Evolutionary conservation across 2,329 filamentous ascomycete genomes (phyloP), one percentile per base, ranked within the genome.

Genomic region (Neopestalotiopsis sp.): DNA sequence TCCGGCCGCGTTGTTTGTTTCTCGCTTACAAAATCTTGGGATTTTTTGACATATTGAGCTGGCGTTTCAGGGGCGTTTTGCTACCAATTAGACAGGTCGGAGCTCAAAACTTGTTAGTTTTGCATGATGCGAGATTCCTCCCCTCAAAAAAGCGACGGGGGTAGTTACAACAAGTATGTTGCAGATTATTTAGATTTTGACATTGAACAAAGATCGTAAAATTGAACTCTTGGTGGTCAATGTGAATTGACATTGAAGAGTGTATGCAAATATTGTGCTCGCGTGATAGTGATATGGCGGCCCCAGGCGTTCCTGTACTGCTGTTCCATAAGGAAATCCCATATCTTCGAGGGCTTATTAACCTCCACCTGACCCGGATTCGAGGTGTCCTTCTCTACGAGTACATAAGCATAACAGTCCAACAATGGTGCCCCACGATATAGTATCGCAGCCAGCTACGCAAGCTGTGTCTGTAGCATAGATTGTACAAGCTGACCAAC

Each of bases 401-500:
- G 34, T 10, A 38, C 34, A 38, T 38, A 38, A 10, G 24, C 24
- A 28, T 28, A 9, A 53, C 45, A 53, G 45, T 17, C n/a, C 9
- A 53, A 5, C n/a, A 7, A 24, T 14, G n/a, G 45, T 20, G 45
- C 17, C 20, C n/a, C 45, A 6, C 20, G 17, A 53, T n/a, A n/a
- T 1, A 2, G n/a, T 6, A 53, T 20, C 20, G n/a, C 45, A 24
- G 10, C 34, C 34, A 38, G 34, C 34, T 20, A 24, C 45, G 45
- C 14, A 53, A 53, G 17, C n/a, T 38, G 34, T 20, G 38, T 34
- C 20, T 49, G 69, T 64, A 78, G 65, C 56, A 74, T 72, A 30
- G 72, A 74, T 57, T 76, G 64, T 67, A 76, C 58, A 65, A 78
- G 73, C 24, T 75, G 75, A 57, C 72, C 67, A 58, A 72, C 69